Evolutionary conservation across 768 basidiomycete species (phyloP), one percentile per base, ranked within the genome.

Genomic region (Leccinellum luteum): DNA sequence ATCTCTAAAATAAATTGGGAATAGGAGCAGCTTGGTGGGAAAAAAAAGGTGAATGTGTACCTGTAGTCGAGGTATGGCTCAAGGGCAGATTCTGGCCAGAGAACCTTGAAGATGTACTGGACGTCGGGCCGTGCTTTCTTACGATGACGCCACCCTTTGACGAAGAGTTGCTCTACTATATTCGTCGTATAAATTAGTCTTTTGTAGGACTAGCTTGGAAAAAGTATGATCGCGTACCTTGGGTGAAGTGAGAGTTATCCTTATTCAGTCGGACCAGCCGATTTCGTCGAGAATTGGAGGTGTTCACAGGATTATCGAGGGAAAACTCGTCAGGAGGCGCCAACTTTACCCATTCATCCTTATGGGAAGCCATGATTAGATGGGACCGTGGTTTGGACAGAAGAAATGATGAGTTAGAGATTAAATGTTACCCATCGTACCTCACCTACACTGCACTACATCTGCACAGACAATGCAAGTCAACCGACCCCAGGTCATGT

Each of bases 121-220:
- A 86, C 66, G 21, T 74, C 69, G 3, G 83, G 85, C 56, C 68
- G 76, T 10, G 70, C 61, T 65, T 85, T 85, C 59, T 81, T 75
- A 1, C 78, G 74, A 66, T 86, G 85, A 49, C 73, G 76, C 85
- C 85, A 86, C 32, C 79, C 81, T 60, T 78, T 78, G 51, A 69
- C 60, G 58, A 86, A 85, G 38, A 77, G 70, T 27, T 73, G 75
- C 60, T 80, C 77, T 15, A 85, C 84, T 85, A 52, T 52, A 51
- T 54, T 51, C 21, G 44, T 41, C 55, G 25, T 30, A 15, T 21
- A 43, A 21, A 31, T 65, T 38, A 17, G 41, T 30, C 8, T 38
- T 38, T 27, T 49, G 28, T 13, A 12, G 59, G 32, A 17, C 32
- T 28, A n/a, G 35, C 28, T 32, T 12, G 19, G 52, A 6, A 38